A percentile compares a stretch with the other conserved stretches of the same genome.
Evolutionary conservation across 225 moss, liverwort and hornwort species (phyloP).

Genomic region (Pleurozium schreberi): DNA sequence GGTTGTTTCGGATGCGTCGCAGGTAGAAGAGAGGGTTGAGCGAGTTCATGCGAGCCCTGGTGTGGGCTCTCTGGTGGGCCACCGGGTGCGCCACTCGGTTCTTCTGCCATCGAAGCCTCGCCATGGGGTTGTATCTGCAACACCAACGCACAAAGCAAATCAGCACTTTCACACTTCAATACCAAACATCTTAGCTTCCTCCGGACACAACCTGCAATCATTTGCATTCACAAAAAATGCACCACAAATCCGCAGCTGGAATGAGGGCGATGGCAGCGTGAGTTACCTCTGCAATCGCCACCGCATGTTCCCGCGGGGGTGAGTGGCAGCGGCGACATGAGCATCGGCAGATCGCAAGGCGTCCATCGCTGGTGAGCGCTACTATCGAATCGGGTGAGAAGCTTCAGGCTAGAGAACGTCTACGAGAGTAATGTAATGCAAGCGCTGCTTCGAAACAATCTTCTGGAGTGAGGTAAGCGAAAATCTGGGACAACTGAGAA

Average conservation of each 20-base stretch:
- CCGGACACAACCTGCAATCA: not conserved
- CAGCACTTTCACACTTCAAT: not conserved
- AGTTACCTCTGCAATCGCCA: slow-evolving; percentile 19
- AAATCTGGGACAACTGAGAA: not conserved
- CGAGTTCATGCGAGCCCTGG: not conserved
- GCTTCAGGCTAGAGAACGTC: not conserved
- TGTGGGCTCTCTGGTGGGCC: not conserved
- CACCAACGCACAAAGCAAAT: not conserved
- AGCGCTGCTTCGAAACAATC: not conserved
- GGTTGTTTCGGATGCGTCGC: slow-evolving; percentile 19
- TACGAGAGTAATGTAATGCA: not conserved
- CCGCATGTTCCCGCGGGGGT: slow-evolving; percentile 12
- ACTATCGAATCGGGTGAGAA: not conserved
- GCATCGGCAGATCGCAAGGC: slow-evolving; percentile 19
- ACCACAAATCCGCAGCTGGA: not conserved
- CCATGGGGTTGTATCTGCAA: slow-evolving; percentile 17
- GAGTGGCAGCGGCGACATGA: slow-evolving; percentile 19
- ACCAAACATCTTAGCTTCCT: not conserved
- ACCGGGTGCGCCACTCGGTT: slow-evolving; percentile 14
- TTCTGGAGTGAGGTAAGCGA: not conserved
- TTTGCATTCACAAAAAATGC: not conserved
- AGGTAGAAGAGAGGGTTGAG: slow-evolving; percentile 19
- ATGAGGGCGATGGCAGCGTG: too few relatives aligned
- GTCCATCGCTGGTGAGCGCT: not conserved
- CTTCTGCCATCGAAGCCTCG: not conserved